Conservation (phyloP, 768 basidiomycete genomes). For the Macrolepiota albuminosa region DNA sequence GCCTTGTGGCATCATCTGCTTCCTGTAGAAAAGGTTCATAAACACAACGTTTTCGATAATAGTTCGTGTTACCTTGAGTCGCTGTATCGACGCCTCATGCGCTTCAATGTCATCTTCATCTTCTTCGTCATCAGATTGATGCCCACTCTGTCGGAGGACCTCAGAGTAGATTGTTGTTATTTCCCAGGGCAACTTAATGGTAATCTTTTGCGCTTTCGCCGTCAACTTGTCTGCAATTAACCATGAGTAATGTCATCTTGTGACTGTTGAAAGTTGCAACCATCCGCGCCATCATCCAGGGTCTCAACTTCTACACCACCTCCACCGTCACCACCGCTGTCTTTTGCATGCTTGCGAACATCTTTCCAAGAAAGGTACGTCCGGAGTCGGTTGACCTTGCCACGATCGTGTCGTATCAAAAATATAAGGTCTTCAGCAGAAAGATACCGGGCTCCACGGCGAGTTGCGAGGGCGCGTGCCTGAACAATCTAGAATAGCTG, state of each 20-base stretch:
- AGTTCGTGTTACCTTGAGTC: slow-evolving; percentile 54
- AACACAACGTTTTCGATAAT: background rate
- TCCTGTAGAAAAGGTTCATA: slow-evolving; percentile 44
- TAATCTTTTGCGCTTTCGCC: slow-evolving; percentile 86
- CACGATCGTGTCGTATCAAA: slow-evolving; percentile 89
- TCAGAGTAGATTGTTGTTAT: slow-evolving; percentile 89
- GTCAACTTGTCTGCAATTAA: slow-evolving; percentile 63
- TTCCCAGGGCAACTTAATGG: slow-evolving; percentile 96
- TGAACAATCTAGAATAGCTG: slow-evolving; percentile 65
- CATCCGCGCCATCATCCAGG: slow-evolving; percentile 79
- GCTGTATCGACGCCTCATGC: slow-evolving; percentile 87
- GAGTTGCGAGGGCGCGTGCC: slow-evolving; percentile 77
- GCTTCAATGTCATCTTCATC: slow-evolving; percentile 97
- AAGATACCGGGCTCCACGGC: slow-evolving; percentile 80
- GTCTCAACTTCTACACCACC: slow-evolving; percentile 80
- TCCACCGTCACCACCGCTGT: slow-evolving; percentile 77
- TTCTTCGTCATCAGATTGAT: slow-evolving; percentile 91
- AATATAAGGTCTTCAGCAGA: slow-evolving; percentile 95
- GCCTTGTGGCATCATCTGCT: slow-evolving; percentile 90
- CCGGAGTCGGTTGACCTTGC: slow-evolving; percentile 87
- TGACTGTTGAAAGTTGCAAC: slow-evolving; percentile 30
- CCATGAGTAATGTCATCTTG: background rate
- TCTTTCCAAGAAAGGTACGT: slow-evolving; percentile 98
- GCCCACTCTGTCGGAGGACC: slow-evolving; percentile 66
- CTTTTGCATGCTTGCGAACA: slow-evolving; percentile 92